Conservation (phyloP, 768 basidiomycete species). For the Nidularia pulvinata region DNA sequence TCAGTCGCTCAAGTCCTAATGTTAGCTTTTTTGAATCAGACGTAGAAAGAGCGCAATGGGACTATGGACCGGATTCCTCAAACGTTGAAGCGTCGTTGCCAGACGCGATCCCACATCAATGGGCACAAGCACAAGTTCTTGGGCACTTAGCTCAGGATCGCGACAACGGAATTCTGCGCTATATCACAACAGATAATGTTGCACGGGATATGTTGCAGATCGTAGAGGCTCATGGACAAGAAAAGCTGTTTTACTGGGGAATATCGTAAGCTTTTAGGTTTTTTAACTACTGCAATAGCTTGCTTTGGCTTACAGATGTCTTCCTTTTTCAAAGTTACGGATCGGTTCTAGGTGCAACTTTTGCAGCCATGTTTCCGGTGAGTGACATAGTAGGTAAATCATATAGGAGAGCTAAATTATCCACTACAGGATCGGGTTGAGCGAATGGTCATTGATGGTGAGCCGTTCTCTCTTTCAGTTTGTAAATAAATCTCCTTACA, state of each 20-base stretch:
- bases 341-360: constrained; percentile 22
- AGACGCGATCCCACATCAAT: constrained; percentile 19
- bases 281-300: neutral
- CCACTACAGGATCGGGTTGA: constrained; percentile 30
- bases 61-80: neutral
- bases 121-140: constrained; percentile 26
- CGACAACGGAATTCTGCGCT: constrained; percentile 17
- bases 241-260: constrained; percentile 29
- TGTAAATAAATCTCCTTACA: too few relatives aligned
- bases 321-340: constrained; percentile 15
- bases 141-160: constrained; percentile 26
- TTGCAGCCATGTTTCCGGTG: constrained; percentile 31
- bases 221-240: constrained; percentile 21
- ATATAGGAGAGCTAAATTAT: neutral
- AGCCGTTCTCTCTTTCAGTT: too few relatives aligned
- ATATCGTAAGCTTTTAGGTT: constrained; percentile 14
- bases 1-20: constrained; percentile 29
- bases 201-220: constrained; percentile 37
- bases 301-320: neutral
- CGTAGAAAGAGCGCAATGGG: constrained; percentile 28
- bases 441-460: constrained; percentile 32
- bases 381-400: neutral
- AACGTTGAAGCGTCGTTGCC: constrained; percentile 16
- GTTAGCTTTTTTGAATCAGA: constrained; percentile 31
- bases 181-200: constrained; percentile 34